Conservation (phyloP, 768 basidiomycete species). For the Imleria badia region DNA sequence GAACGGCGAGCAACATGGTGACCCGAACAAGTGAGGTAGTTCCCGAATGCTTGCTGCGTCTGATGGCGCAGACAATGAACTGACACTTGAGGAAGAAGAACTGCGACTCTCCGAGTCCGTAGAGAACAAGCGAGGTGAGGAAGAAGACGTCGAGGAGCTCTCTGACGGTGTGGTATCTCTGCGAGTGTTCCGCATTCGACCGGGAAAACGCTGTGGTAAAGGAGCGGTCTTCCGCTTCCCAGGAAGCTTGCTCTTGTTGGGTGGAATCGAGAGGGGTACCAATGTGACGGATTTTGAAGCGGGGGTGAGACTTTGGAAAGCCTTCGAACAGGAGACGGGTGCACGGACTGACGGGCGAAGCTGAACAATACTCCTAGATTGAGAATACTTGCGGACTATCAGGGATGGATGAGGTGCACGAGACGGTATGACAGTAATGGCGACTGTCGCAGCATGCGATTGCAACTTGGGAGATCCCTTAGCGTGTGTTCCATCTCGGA, state of each 20-base stretch:
- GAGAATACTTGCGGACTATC: background rate
- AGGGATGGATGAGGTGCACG: slow-evolving; percentile 19
- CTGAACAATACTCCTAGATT: background rate
- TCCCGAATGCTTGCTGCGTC: background rate
- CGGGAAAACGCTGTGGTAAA: slow-evolving; percentile 8
- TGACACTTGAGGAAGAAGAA: slow-evolving; percentile 1
- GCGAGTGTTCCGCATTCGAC: background rate
- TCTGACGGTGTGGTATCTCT: slow-evolving; percentile 7
- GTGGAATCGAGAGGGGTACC: background rate
- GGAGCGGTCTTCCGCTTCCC: slow-evolving; percentile 3
- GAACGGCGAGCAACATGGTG: background rate
- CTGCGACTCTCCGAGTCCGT: background rate
- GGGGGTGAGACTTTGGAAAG: slow-evolving; percentile 1
- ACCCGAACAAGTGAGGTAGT: background rate
- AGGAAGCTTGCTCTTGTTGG: background rate
- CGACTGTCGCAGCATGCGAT: slow-evolving; percentile 14
- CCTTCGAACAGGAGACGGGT: background rate
- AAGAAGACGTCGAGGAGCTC: slow-evolving; percentile 4
- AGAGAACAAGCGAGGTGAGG: slow-evolving; percentile 2
- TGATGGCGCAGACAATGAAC: background rate
- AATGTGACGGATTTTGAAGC: slow-evolving; percentile 7
- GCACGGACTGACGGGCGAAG: background rate
- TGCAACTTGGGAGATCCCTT: background rate
- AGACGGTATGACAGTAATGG: slow-evolving; percentile 16
- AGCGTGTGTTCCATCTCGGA: slow-evolving; percentile 7